Evolutionary conservation across 78 protist genomes (phyloP).

Genomic region (Polysphondylium violaceum): DNA sequence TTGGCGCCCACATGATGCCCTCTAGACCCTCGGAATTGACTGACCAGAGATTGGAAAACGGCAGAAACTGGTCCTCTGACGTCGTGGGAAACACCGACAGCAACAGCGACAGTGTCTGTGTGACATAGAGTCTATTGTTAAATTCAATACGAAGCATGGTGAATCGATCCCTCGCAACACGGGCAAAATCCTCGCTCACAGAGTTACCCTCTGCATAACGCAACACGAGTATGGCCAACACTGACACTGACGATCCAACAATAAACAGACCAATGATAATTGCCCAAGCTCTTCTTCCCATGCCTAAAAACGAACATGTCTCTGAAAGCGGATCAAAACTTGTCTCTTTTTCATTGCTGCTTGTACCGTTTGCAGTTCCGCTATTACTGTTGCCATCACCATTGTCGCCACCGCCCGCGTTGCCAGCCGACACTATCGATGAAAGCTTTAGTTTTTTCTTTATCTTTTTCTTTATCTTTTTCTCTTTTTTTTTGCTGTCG

Average conservation of each 20-base stretch:
- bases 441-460: no score
- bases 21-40: constrained; percentile 44
- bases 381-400: neutral
- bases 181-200: constrained; percentile 30
- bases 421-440: no score
- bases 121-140: constrained; percentile 36
- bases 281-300: constrained; percentile 78
- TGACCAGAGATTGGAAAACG: constrained; percentile 51
- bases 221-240: constrained; percentile 40
- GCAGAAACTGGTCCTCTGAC: constrained; percentile 49
- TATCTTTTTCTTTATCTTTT: no score
- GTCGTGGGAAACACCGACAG: constrained; percentile 47
- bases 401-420: no score
- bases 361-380: neutral
- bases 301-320: constrained; percentile 46
- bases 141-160: constrained; percentile 65
- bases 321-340: constrained; percentile 43
- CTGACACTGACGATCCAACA: constrained; percentile 54
- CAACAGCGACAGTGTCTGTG: constrained; percentile 51
- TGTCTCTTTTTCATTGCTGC: constrained; percentile 8
- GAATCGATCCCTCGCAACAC: constrained; percentile 66
- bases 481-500: no score
- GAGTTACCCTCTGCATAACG: constrained; percentile 53
- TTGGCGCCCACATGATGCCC: constrained; percentile 77
- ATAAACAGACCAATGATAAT: constrained; percentile 55